Evolutionary conservation across 768 basidiomycete species (phyloP).

Genomic region (Grammothele lineata): DNA sequence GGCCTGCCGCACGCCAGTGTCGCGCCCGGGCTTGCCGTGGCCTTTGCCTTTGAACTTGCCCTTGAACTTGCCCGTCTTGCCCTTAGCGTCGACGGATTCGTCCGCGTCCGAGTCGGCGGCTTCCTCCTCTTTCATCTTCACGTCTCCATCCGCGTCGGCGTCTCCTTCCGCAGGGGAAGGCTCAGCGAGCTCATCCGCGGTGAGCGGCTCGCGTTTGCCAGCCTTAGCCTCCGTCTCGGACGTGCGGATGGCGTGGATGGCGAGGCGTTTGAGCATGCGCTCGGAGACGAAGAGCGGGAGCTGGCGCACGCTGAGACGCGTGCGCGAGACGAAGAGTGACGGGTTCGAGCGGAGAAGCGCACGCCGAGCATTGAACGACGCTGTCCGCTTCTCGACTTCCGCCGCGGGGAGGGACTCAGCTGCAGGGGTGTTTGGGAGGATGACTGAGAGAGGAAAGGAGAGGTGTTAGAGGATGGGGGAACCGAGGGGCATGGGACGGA

Average conservation of each 20-base stretch:
- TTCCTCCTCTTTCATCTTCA: constrained; percentile 19
- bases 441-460: constrained; percentile 48
- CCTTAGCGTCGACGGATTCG: constrained; percentile 11
- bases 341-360: constrained; percentile 87
- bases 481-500: not conserved
- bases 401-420: constrained; percentile 63
- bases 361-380: constrained; percentile 82
- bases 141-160: constrained; percentile 23
- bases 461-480: not conserved
- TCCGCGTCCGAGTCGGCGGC: constrained; percentile 19
- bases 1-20: constrained; percentile 70
- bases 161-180: constrained; percentile 25
- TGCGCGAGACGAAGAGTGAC: constrained; percentile 89
- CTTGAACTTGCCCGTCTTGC: not conserved
- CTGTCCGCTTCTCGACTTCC: constrained; percentile 83
- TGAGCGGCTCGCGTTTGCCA: constrained; percentile 56
- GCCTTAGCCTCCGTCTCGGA: constrained; percentile 78
- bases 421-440: constrained; percentile 82
- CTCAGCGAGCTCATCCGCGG: constrained; percentile 65
- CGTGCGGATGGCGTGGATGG: constrained; percentile 69
- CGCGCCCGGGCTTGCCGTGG: constrained; percentile 26
- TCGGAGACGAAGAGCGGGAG: constrained; percentile 90
- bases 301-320: constrained; percentile 90
- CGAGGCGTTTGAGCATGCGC: constrained; percentile 83
- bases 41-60: constrained; percentile 10